Evolutionary conservation across 2,329 filamentous ascomycete genomes (phyloP).

Genomic region (Lasiodiplodia hormozganensis): DNA sequence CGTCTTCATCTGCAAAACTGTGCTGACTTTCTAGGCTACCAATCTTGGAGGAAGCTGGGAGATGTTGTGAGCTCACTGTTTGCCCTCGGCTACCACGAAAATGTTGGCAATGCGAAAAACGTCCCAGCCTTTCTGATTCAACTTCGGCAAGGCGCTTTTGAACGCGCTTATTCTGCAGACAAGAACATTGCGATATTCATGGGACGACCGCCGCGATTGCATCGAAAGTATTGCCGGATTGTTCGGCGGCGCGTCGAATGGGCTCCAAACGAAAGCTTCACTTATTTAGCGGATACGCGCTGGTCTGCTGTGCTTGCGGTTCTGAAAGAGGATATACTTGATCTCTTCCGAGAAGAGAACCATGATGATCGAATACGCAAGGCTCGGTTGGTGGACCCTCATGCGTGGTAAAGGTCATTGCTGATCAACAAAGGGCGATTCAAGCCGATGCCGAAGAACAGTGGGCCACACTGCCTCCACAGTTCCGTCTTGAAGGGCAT

Average conservation of each 20-base stretch:
- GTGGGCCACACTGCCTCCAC: constrained; percentile 38
- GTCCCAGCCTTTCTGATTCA: constrained; percentile 49
- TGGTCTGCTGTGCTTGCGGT: constrained; percentile 30
- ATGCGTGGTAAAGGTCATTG: not conserved
- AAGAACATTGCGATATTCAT: constrained; percentile 59
- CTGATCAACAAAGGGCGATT: constrained; percentile 31
- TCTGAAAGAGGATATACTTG: constrained; percentile 31
- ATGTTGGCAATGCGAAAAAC: constrained; percentile 40
- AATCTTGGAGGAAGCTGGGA: constrained; percentile 56
- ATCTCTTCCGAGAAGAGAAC: constrained; percentile 28
- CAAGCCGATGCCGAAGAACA: constrained; percentile 33
- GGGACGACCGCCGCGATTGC: constrained; percentile 57
- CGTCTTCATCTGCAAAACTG: not conserved
- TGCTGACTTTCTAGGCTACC: constrained; percentile 47
- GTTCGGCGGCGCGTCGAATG: constrained; percentile 34
- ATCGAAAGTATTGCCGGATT: constrained; percentile 52
- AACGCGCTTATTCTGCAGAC: constrained; percentile 54
- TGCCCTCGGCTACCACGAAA: constrained; percentile 57
- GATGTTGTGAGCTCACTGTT: constrained; percentile 56
- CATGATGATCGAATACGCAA: constrained; percentile 16
- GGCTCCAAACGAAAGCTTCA: constrained; percentile 17
- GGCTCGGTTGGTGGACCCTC: constrained; percentile 29
- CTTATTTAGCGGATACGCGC: constrained; percentile 25
- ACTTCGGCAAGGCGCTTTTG: constrained; percentile 51
- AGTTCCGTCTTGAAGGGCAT: constrained; percentile 34